Base-by-base conservation (phyloP, 345 rosid genomes). In the Luvunga scandens region DNA sequence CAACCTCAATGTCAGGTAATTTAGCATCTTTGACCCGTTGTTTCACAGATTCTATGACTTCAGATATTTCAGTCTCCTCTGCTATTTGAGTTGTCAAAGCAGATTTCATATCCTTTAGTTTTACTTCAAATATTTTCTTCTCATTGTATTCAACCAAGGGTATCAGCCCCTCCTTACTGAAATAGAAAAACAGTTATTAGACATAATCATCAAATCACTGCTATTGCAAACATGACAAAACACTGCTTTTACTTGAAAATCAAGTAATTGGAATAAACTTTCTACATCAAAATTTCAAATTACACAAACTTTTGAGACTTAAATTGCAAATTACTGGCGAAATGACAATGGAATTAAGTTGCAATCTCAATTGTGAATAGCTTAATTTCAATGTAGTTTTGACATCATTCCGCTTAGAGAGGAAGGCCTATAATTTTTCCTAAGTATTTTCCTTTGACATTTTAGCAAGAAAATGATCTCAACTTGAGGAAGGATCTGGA, bases 71-170 rank as follows among this genome's bases (percentile, higher is more conserved):
- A 79, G 88, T 77, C 77, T 90, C 92, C 78, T 91, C 98, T 25
- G 90, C 92, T 78, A 96, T 91, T 86, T 87, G 94, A 64, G 92
- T 81, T 50, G 93, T 96, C 67, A 96, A 84, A 30, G 94, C 89
- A 77, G 95, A 77, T 77, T 92, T 96, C 91, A 94, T 92, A 75
- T 94, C 98, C 90, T 89, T 92, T 80, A 91, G 82, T 80, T 89
- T 96, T 80, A 90, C 92, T 88, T 96, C 98, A 85, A 90, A 90
- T 69, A 90, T 88, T 81, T 94, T 94, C 94, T 94, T 96, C 79
- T 90, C 93, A 81, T 92, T 89, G 88, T 97, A 97, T 83, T 94
- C 99, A 60, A 97, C 99, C 83, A 97, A 83, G 72, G 92, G 84
- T 21, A 86, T 62, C 81, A 97, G 78, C 48, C 98, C 98, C 80